These are phyloP conservation scores for Handroanthus guayacan DNA, from an alignment of 257 asterid genomes.

Conservation along the genomic window DNA sequence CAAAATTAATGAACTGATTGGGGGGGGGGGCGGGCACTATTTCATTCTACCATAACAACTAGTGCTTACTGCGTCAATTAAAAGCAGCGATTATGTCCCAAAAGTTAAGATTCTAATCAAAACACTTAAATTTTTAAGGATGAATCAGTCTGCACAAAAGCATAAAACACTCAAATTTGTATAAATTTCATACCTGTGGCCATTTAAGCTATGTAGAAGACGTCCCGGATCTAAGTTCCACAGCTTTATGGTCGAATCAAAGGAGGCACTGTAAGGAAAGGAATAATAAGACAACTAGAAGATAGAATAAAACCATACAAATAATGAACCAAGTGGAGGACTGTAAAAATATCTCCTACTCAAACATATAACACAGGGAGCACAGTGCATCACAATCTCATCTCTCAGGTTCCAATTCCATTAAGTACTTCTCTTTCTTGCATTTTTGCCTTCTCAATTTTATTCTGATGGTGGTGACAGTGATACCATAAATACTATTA, in stretches of 20 bases:
- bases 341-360: neutral
- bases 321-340: neutral
- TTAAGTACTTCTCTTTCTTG: neutral
- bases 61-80: too few relatives aligned
- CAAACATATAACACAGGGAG: neutral
- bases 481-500: neutral
- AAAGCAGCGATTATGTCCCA: too few relatives aligned
- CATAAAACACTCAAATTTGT: neutral
- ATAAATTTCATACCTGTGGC: constrained; percentile 67
- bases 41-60: too few relatives aligned
- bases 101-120: too few relatives aligned
- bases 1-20: too few relatives aligned
- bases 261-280: constrained; percentile 74
- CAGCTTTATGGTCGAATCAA: constrained; percentile 92
- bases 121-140: too few relatives aligned
- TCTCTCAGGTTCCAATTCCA: constrained; percentile 1
- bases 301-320: neutral
- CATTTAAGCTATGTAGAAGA: constrained; percentile 78
- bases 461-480: neutral
- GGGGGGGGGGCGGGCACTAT: too few relatives aligned
- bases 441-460: neutral
- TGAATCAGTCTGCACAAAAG: too few relatives aligned
- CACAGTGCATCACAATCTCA: neutral
- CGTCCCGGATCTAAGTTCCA: constrained; percentile 81
- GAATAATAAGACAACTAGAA: constrained; percentile 18